A percentile compares a stretch with the other conserved stretches of the same genome.
Evolutionary conservation across 805 yeast species (phyloP).

Genomic region (Danielia reshetovae): DNA sequence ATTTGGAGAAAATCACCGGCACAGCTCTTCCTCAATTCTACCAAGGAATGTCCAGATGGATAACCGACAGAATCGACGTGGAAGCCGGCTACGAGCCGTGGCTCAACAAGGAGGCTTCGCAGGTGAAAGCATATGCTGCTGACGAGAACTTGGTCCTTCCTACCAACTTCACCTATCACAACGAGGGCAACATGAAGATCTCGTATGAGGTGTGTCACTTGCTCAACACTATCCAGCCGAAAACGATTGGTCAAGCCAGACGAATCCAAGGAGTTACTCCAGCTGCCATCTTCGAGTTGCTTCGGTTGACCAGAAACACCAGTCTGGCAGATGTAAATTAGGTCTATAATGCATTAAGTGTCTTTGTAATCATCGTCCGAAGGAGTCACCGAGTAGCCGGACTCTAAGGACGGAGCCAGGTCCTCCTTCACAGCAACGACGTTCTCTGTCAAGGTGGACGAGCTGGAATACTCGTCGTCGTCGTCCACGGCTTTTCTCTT

Average conservation of each 20-base stretch:
- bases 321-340: no score
- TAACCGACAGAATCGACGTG: slow-evolving; percentile 60
- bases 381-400: no score
- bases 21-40: slow-evolving; percentile 24
- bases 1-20: slow-evolving; percentile 19
- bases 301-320: slow-evolving; percentile 43
- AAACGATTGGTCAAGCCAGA: slow-evolving; percentile 92
- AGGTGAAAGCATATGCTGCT: slow-evolving; percentile 71
- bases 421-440: no score
- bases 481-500: background rate
- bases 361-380: no score
- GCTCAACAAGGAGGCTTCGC: slow-evolving; percentile 65
- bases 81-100: slow-evolving; percentile 85
- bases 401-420: no score
- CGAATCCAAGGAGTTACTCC: slow-evolving; percentile 95
- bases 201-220: slow-evolving; percentile 71
- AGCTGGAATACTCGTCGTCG: no score
- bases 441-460: no score
- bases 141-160: slow-evolving; percentile 83
- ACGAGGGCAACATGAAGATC: slow-evolving; percentile 47
- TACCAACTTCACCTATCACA: slow-evolving; percentile 53
- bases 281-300: slow-evolving; percentile 80
- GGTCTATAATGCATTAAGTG: no score
- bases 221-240: slow-evolving; percentile 74
- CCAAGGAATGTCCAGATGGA: slow-evolving; percentile 29